Percentiles rank a stretch among this genome's conserved stretches.
Evolutionary conservation across 495 filamentous ascomycete genomes (phyloP).

Genomic region (Hypoxylon cercidicola): DNA sequence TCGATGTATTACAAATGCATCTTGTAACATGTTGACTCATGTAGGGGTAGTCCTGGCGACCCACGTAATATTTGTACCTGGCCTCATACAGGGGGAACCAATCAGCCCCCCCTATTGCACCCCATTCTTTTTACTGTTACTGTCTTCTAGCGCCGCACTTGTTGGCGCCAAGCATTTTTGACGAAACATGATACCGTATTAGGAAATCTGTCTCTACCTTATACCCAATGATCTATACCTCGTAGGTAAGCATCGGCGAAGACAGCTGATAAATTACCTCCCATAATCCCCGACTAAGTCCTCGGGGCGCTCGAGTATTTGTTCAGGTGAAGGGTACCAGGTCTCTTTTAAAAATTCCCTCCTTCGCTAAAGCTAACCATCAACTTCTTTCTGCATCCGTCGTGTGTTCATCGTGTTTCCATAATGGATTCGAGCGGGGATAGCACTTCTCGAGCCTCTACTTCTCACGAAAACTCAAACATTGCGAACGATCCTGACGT

Average conservation of each 20-base stretch:
- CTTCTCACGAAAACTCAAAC: constrained; percentile 4
- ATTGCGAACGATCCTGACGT: constrained; percentile 13
- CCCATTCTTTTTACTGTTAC: no score
- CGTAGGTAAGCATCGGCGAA: no score
- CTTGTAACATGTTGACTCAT: no score
- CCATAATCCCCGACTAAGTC: no score
- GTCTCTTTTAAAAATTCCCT: not conserved
- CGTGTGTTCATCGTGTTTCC: not conserved
- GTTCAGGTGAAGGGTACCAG: not conserved
- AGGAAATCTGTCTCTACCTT: not conserved
- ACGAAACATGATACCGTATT: constrained; percentile 31
- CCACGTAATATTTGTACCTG: no score
- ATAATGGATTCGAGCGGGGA: constrained; percentile 17
- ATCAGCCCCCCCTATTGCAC: no score
- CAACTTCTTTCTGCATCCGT: not conserved
- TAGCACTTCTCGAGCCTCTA: constrained; percentile 17
- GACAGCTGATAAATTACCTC: no score
- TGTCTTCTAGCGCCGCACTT: constrained; percentile 1
- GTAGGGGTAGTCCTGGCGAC: no score
- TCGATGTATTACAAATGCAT: no score
- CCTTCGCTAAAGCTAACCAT: not conserved
- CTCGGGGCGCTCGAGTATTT: no score
- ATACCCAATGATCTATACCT: no score
- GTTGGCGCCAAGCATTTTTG: constrained; percentile 19
- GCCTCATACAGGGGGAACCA: no score